Conservation (phyloP, 805 yeast genomes). For the Maudiozyma barnettii region DNA sequence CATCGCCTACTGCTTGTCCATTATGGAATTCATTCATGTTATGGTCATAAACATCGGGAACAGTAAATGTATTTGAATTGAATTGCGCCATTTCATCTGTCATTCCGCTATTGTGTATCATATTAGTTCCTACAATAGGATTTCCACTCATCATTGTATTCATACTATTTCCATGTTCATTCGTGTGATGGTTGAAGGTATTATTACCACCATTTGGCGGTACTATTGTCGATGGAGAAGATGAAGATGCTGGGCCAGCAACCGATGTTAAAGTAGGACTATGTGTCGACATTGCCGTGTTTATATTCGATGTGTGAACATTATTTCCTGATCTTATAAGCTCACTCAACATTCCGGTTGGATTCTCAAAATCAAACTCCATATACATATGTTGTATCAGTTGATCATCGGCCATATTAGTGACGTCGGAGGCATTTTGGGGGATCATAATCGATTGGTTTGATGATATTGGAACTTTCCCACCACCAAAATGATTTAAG, state of each 20-base stretch:
- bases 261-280: slow-evolving; percentile 4
- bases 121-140: not conserved
- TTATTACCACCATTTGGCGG: not conserved
- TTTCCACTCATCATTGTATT: not conserved
- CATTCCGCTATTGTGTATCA: not conserved
- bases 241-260: slow-evolving; percentile 1
- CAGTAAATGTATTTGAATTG: no score
- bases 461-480: not conserved
- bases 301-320: not conserved
- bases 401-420: slow-evolving; percentile 5
- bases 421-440: not conserved
- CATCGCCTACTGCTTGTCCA: not conserved
- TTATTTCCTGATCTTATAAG: slow-evolving; percentile 1
- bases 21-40: not conserved
- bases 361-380: slow-evolving; percentile 22
- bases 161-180: not conserved
- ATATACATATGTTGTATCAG: slow-evolving; percentile 14
- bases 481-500: slow-evolving; percentile 1
- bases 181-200: not conserved
- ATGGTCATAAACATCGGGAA: not conserved
- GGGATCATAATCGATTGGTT: no score
- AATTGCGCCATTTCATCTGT: not conserved
- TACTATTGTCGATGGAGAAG: slow-evolving; percentile 6
- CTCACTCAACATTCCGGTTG: slow-evolving; percentile 13
- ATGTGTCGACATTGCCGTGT: not conserved